Percentiles rank a stretch among this genome's conserved stretches.
Conservation (phyloP, 768 basidiomycete genomes). For the Naganishia vishniacii region DNA sequence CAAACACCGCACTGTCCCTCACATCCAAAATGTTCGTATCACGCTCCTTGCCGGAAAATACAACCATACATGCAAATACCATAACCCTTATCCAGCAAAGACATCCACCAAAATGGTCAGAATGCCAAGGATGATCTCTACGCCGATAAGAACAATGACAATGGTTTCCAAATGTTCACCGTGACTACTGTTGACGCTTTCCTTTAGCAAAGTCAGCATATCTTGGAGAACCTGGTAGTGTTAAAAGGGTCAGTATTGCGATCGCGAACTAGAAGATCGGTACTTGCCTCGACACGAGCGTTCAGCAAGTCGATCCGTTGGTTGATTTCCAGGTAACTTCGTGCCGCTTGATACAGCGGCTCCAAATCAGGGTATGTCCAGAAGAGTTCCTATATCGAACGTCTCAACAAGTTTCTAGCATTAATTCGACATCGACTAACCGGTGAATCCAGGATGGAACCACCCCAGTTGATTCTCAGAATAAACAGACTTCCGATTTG, state of each 20-base stretch:
- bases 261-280: no score
- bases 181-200: conserved; percentile 84
- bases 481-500: conserved; percentile 94
- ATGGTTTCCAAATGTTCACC: conserved; percentile 88
- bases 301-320: conserved; percentile 89
- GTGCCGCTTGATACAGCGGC: conserved; percentile 85
- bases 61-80: background rate
- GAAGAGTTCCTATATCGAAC: conserved; percentile 68
- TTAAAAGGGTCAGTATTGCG: background rate
- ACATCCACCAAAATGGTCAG: conserved; percentile 85
- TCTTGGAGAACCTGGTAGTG: conserved; percentile 76
- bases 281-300: conserved; percentile 77
- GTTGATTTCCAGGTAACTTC: conserved; percentile 89
- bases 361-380: conserved; percentile 96
- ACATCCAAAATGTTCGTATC: no score
- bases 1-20: no score
- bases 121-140: conserved; percentile 73
- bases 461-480: conserved; percentile 86
- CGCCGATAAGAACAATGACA: conserved; percentile 80
- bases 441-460: conserved; percentile 92
- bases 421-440: conserved; percentile 53
- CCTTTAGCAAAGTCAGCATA: conserved; percentile 90
- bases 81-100: conserved; percentile 21
- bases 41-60: background rate
- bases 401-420: conserved; percentile 13